phyloP scores from a whole-genome alignment of 1,139 yeast species.

The Pichia sp. region DNA sequence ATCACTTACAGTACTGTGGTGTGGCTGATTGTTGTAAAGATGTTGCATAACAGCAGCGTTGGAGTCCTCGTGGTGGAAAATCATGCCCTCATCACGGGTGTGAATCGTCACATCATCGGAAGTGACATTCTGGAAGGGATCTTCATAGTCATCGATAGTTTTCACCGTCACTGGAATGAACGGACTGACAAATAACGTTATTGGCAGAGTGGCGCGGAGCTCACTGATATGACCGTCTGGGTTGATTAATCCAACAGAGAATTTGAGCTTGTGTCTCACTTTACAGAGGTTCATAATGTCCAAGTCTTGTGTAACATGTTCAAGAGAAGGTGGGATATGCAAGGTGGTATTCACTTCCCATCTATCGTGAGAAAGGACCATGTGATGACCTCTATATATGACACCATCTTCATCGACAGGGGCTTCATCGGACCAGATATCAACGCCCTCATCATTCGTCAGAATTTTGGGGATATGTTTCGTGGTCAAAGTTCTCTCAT shows the following conservation, averaged over 20 bases:
- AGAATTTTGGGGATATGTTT: slow-evolving; percentile 30
- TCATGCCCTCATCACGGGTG: slow-evolving; percentile 20
- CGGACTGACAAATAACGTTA: slow-evolving; percentile 66
- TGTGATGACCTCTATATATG: slow-evolving; percentile 23
- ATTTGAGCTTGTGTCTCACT: slow-evolving; percentile 56
- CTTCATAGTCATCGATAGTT: slow-evolving; percentile 26
- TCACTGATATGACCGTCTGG: slow-evolving; percentile 47
- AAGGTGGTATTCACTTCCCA: slow-evolving; percentile 69
- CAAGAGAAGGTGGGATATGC: slow-evolving; percentile 61
- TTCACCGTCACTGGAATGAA: slow-evolving; percentile 65
- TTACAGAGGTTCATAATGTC: slow-evolving; percentile 53
- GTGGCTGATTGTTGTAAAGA: no score
- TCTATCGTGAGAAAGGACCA: slow-evolving; percentile 44
- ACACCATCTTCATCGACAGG: slow-evolving; percentile 26
- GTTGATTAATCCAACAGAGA: slow-evolving; percentile 24
- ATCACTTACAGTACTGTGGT: no score
- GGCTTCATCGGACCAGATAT: slow-evolving; percentile 25
- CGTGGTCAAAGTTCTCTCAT: slow-evolving; percentile 49
- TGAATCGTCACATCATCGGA: slow-evolving; percentile 24
- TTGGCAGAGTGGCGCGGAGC: slow-evolving; percentile 60
- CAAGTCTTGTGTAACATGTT: slow-evolving; percentile 81
- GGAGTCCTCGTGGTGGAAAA: slow-evolving; percentile 19
- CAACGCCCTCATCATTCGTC: slow-evolving; percentile 30
- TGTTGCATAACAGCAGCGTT: no score
- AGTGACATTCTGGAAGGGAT: slow-evolving; percentile 16